Percentiles rank a stretch among this genome's conserved stretches.
Conservation (phyloP, 1,284 basidiomycete genomes). For the Melampsora americana region DNA sequence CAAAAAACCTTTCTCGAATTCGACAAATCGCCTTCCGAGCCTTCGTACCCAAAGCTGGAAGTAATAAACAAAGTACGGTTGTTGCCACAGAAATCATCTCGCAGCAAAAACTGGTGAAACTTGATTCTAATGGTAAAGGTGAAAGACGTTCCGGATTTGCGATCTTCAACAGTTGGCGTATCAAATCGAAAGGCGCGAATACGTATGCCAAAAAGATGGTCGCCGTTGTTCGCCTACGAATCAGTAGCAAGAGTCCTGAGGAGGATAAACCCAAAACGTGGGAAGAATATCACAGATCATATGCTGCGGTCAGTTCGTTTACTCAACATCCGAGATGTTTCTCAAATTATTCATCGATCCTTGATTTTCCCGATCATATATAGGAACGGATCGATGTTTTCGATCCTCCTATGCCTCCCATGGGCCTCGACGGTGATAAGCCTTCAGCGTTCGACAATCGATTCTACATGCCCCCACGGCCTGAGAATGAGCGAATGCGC, state of each 20-base stretch:
- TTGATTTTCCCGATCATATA: neutral
- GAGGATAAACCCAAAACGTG: constrained; percentile 48
- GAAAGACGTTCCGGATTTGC: neutral
- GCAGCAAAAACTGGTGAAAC: neutral
- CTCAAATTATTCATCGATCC: neutral
- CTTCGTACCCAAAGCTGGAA: constrained; percentile 27
- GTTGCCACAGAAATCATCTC: constrained; percentile 31
- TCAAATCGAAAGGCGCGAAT: constrained; percentile 13
- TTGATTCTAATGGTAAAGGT: neutral
- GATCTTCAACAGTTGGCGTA: constrained; percentile 21
- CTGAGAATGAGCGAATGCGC: constrained; percentile 26
- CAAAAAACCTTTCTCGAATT: constrained; percentile 8
- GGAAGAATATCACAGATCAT: constrained; percentile 47
- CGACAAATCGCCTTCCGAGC: constrained; percentile 43
- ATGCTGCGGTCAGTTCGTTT: constrained; percentile 46
- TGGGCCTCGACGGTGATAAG: neutral
- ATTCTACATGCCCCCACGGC: constrained; percentile 23
- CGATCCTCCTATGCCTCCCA: constrained; percentile 26
- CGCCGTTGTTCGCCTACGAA: constrained; percentile 19
- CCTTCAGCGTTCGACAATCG: constrained; percentile 28
- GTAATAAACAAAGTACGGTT: neutral
- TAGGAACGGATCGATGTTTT: constrained; percentile 30
- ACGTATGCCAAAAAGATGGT: constrained; percentile 19
- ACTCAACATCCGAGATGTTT: neutral
- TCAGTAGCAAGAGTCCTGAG: constrained; percentile 47